Conservation (phyloP, 257 asterid species). For the Penstemon eatonii region DNA sequence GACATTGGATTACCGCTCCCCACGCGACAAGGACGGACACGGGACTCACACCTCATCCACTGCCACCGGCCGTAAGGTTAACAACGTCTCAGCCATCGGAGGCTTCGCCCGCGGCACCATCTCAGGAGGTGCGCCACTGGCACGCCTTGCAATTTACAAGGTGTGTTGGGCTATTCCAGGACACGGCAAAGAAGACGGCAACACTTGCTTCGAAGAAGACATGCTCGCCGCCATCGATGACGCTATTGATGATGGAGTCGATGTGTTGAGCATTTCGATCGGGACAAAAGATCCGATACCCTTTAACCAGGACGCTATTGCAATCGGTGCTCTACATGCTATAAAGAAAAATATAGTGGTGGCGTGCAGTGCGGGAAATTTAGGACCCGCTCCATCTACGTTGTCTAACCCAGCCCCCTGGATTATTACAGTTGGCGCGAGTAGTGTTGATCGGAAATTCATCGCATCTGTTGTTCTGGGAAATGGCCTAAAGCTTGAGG, state of each 20-base stretch:
- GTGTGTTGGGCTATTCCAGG: slow-evolving; percentile 84
- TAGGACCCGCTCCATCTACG: slow-evolving; percentile 60
- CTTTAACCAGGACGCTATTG: slow-evolving; percentile 53
- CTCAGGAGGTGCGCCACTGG: slow-evolving; percentile 84
- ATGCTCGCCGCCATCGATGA: slow-evolving; percentile 93
- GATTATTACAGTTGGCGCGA: slow-evolving; percentile 92
- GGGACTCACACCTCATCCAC: slow-evolving; percentile 94
- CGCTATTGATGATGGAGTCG: slow-evolving; percentile 84
- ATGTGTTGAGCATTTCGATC: slow-evolving; percentile 74
- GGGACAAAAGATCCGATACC: slow-evolving; percentile 48
- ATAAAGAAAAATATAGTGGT: slow-evolving; percentile 62
- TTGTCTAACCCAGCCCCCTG: slow-evolving; percentile 83
- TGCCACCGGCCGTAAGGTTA: slow-evolving; percentile 54
- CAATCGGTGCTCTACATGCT: slow-evolving; percentile 82
- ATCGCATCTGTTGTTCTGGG: slow-evolving; percentile 58
- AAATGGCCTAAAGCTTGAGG: slow-evolving; percentile 56
- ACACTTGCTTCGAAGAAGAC: slow-evolving; percentile 74
- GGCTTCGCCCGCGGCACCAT: slow-evolving; percentile 85
- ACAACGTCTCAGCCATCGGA: slow-evolving; percentile 55
- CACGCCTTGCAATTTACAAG: slow-evolving; percentile 83
- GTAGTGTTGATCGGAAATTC: slow-evolving; percentile 72
- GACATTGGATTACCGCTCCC: slow-evolving; percentile 62
- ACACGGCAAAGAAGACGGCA: slow-evolving; percentile 53
- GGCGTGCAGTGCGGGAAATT: slow-evolving; percentile 82
- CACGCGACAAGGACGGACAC: slow-evolving; percentile 92